phyloP scores from a whole-genome alignment of 1,284 basidiomycete genomes.

The Peniophora sp. region DNA sequence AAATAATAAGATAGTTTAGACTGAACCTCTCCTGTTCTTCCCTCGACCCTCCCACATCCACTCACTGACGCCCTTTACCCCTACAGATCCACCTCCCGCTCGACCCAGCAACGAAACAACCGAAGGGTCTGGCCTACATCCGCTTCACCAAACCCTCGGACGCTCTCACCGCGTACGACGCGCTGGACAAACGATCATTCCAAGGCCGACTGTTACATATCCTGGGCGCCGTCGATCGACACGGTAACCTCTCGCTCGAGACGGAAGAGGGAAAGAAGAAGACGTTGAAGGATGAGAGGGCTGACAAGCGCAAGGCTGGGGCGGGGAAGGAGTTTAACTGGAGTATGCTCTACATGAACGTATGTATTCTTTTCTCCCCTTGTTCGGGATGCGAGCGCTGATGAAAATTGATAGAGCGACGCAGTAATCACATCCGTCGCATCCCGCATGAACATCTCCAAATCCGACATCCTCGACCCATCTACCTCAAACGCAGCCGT shows the following conservation, averaged over 20 bases:
- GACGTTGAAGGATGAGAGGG: constrained; percentile 62
- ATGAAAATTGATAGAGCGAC: constrained; percentile 69
- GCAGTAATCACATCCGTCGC: constrained; percentile 30
- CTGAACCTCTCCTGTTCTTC: constrained; percentile 9
- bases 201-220: constrained; percentile 92
- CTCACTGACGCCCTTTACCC: constrained; percentile 4
- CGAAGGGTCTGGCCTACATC: constrained; percentile 85
- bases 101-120: constrained; percentile 54
- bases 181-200: constrained; percentile 81
- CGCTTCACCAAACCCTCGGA: constrained; percentile 59
- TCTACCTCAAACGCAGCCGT: constrained; percentile 78
- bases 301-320: constrained; percentile 63
- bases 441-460: constrained; percentile 41
- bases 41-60: constrained; percentile 17
- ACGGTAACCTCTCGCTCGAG: constrained; percentile 35
- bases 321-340: constrained; percentile 90
- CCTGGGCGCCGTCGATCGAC: constrained; percentile 71
- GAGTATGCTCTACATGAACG: constrained; percentile 97
- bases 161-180: constrained; percentile 72
- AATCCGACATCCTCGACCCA: constrained; percentile 81
- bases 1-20: constrained; percentile 39
- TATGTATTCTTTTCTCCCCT: constrained; percentile 35
- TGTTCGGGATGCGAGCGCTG: no score
- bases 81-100: constrained; percentile 78
- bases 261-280: constrained; percentile 37